phyloP scores from a whole-genome alignment of 2,329 filamentous ascomycete species.

The Epichloe sylvatica region DNA sequence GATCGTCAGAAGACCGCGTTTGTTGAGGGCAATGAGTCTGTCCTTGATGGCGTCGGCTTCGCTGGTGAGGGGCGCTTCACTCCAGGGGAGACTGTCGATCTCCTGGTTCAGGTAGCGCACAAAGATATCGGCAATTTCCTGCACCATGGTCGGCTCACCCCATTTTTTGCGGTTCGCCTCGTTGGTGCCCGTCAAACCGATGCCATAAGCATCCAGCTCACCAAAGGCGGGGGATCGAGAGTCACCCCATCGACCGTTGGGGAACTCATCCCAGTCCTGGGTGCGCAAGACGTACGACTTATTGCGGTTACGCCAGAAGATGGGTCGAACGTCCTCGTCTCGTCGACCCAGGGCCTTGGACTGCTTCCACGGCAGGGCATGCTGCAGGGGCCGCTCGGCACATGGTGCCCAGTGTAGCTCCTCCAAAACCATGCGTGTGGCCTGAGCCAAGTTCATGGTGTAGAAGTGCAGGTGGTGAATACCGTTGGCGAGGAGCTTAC shows the following conservation, averaged over 20 bases:
- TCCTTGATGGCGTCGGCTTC: conserved; percentile 69
- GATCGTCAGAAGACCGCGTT: conserved; percentile 78
- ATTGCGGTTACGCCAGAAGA: conserved; percentile 97
- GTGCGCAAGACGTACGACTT: conserved; percentile 91
- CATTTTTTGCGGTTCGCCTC: conserved; percentile 92
- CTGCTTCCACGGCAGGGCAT: conserved; percentile 90
- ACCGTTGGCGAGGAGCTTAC: conserved; percentile 66
- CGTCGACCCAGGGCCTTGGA: conserved; percentile 79
- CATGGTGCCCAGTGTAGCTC: conserved; percentile 74
- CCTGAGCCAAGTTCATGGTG: conserved; percentile 96
- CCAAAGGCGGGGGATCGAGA: conserved; percentile 87
- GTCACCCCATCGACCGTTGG: conserved; percentile 97
- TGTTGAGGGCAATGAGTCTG: conserved; percentile 69
- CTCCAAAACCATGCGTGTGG: conserved; percentile 85
- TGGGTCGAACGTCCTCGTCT: conserved; percentile 89
- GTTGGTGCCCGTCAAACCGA: conserved; percentile 86
- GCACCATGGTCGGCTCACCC: conserved; percentile 69
- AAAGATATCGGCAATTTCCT: conserved; percentile 73
- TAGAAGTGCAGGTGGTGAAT: conserved; percentile 93
- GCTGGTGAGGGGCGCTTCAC: conserved; percentile 69
- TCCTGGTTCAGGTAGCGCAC: conserved; percentile 71
- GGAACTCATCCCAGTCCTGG: conserved; percentile 98
- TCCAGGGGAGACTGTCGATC: conserved; percentile 80
- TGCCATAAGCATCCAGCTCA: conserved; percentile 85
- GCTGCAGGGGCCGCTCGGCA: conserved; percentile 63